These are phyloP conservation scores for Rhodotorula babjevae DNA, from an alignment of 768 basidiomycete genomes.

Conservation along the genomic window DNA sequence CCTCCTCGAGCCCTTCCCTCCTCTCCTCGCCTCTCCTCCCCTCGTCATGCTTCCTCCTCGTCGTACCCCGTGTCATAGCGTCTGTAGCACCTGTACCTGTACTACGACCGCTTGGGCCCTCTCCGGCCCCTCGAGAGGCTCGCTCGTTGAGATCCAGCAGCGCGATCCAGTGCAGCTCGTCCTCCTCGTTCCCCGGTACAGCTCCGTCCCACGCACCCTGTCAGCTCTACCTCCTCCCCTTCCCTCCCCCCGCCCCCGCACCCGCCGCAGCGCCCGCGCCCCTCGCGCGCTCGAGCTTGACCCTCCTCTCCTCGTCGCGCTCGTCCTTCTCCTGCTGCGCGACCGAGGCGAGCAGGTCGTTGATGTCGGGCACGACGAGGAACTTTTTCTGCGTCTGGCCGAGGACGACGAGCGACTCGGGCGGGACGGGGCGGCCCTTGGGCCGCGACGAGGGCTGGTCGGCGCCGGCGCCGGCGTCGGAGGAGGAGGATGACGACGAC, in stretches of 20 bases:
- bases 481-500: too few relatives aligned
- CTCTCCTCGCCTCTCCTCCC: too few relatives aligned
- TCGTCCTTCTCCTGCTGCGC: constrained; percentile 18
- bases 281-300: constrained; percentile 6
- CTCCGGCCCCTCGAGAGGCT: too few relatives aligned
- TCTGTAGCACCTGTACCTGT: too few relatives aligned
- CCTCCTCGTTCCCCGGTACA: background rate
- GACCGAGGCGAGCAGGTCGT: constrained; percentile 32
- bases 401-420: constrained; percentile 38
- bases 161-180: background rate
- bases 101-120: too few relatives aligned
- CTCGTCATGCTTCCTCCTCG: too few relatives aligned
- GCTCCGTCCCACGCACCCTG: too few relatives aligned
- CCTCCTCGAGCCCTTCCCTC: background rate
- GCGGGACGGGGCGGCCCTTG: constrained; percentile 5
- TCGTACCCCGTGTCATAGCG: too few relatives aligned
- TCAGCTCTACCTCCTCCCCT: background rate
- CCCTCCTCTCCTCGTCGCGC: constrained; percentile 23
- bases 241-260: background rate
- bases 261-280: background rate
- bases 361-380: constrained; percentile 41
- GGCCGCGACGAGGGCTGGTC: background rate
- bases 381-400: constrained; percentile 44
- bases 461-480: too few relatives aligned
- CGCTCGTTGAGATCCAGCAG: too few relatives aligned